Evolutionary conservation across 768 basidiomycete species (phyloP).

Genomic region (Boletus fagicola): DNA sequence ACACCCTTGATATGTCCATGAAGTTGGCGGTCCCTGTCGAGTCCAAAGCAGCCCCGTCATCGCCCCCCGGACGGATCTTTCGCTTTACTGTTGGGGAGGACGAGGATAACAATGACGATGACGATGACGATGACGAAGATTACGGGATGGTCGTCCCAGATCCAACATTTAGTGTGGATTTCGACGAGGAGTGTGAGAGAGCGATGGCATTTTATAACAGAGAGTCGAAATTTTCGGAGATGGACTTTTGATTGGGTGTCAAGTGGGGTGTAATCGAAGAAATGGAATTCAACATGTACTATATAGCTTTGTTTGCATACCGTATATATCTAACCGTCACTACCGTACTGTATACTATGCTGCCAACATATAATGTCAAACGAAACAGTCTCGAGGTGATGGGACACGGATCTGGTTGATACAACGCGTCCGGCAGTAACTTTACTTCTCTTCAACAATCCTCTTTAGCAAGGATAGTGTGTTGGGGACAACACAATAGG

Average conservation of each 20-base stretch:
- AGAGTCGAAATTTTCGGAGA: constrained; percentile 1
- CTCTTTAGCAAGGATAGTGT: constrained; percentile 65
- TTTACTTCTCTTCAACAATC: constrained; percentile 76
- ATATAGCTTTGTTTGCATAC: constrained; percentile 21
- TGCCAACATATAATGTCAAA: not conserved
- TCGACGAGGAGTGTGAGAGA: constrained; percentile 28
- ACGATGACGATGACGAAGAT: constrained; percentile 28
- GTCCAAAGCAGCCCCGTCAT: not conserved
- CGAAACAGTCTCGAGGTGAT: constrained; percentile 23
- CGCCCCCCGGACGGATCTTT: constrained; percentile 13
- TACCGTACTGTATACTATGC: constrained; percentile 10
- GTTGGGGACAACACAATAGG: constrained; percentile 87
- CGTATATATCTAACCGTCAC: constrained; percentile 17
- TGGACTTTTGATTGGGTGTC: not conserved
- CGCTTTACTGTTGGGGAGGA: constrained; percentile 25
- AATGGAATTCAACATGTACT: not conserved
- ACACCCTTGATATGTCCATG: not conserved
- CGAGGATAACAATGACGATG: constrained; percentile 18
- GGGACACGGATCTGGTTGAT: constrained; percentile 67
- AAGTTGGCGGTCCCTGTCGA: not conserved
- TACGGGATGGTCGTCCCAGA: constrained; percentile 25
- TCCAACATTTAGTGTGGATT: constrained; percentile 16
- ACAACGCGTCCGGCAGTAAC: constrained; percentile 85
- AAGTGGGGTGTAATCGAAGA: not conserved
- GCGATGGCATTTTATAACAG: constrained; percentile 27